Percentiles rank a stretch among this genome's conserved stretches.
Conservation (phyloP, 352 stramenopile genomes). For the Phytopythium vexans region DNA sequence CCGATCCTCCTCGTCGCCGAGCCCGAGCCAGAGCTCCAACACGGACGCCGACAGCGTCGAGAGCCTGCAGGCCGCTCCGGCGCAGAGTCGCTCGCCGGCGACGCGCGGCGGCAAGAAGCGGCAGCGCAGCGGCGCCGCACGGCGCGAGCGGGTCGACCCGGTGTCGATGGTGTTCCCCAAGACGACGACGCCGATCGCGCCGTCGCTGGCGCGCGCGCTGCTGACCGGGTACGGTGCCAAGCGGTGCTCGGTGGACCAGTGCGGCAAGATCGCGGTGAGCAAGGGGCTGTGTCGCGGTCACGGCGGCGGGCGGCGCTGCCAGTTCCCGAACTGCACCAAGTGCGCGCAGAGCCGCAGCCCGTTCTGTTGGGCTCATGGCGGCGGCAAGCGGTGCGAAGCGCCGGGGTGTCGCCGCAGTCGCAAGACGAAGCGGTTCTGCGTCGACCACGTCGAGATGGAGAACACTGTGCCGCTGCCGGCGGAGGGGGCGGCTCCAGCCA, state of each 20-base stretch:
- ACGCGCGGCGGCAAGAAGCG: constrained; percentile 37
- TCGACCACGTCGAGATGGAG: constrained; percentile 75
- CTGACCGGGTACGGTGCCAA: constrained; percentile 58
- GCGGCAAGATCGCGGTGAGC: constrained; percentile 73
- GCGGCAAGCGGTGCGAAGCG: constrained; percentile 67
- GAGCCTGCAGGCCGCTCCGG: neutral
- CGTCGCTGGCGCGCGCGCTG: constrained; percentile 33
- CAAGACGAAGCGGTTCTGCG: constrained; percentile 77
- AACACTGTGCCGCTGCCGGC: constrained; percentile 24
- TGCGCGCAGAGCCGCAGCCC: constrained; percentile 73
- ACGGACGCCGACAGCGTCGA: neutral
- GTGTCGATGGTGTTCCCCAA: constrained; percentile 8
- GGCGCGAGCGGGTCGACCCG: constrained; percentile 10
- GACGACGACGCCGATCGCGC: constrained; percentile 29
- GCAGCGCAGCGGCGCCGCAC: constrained; percentile 18
- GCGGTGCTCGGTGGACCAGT: constrained; percentile 62
- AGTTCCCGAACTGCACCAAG: constrained; percentile 60
- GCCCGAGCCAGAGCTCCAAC: no score
- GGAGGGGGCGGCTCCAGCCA: neutral
- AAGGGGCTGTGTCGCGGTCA: constrained; percentile 71
- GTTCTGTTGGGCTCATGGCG: constrained; percentile 73
- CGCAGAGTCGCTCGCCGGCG: constrained; percentile 6
- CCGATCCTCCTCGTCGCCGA: constrained; percentile 1
- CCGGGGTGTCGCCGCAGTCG: constrained; percentile 62
- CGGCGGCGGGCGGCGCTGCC: constrained; percentile 62